A percentile compares a stretch with the other conserved stretches of the same genome.
Conservation (phyloP, 108 stramenopile genomes). For the Discostella stelligeroides region DNA sequence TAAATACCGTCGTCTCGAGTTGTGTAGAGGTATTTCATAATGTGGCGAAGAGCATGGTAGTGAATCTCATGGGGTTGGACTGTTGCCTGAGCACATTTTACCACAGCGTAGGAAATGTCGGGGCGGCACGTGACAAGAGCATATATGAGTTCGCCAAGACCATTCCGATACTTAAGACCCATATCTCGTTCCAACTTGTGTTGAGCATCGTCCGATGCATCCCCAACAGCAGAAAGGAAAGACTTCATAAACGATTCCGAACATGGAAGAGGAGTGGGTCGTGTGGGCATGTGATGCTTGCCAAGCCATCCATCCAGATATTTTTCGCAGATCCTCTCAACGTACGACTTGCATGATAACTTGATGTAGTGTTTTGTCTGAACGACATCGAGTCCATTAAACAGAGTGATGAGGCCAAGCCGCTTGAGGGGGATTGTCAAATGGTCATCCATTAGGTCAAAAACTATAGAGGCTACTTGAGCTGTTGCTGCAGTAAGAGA, state of each 20-base stretch:
- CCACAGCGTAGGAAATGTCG: constrained; percentile 26
- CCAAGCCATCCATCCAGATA: constrained; percentile 32
- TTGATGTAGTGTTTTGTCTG: constrained; percentile 40
- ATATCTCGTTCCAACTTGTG: constrained; percentile 28
- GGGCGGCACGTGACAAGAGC: too few relatives aligned
- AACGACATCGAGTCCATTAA: constrained; percentile 33
- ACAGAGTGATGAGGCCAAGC: too few relatives aligned
- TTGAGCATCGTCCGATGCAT: neutral
- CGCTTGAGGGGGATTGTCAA: too few relatives aligned
- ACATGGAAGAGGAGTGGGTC: constrained; percentile 5
- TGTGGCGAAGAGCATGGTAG: too few relatives aligned
- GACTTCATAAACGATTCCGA: neutral
- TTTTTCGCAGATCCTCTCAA: too few relatives aligned
- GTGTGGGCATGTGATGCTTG: neutral
- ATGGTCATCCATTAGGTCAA: neutral
- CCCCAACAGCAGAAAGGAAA: neutral
- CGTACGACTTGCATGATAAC: constrained; percentile 29
- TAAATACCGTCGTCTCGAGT: too few relatives aligned
- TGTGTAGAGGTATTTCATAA: too few relatives aligned
- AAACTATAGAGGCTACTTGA: too few relatives aligned
- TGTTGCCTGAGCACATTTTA: neutral
- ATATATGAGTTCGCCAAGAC: too few relatives aligned
- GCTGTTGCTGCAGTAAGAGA: constrained; percentile 28
- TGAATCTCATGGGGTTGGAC: too few relatives aligned
- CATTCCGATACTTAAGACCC: constrained; percentile 44